Base-by-base conservation (phyloP, 805 yeast genomes). In the Danielozyma ontarioensis region DNA sequence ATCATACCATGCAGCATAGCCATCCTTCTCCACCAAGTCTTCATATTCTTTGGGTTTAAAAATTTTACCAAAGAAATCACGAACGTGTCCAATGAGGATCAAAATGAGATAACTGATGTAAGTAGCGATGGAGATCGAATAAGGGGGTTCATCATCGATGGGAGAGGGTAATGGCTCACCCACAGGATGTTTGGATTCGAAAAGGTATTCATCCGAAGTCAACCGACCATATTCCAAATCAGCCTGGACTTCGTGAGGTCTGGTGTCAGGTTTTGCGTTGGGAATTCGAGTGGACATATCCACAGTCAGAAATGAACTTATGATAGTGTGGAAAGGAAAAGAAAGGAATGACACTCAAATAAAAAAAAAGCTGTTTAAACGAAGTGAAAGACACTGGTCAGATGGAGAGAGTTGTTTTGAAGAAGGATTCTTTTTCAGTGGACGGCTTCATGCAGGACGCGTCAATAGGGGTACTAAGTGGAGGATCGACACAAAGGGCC, bases 1-100 rank as follows among this genome's bases (percentile, higher is more conserved):
- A 17, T 93, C 83, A 49, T 83, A 84, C 83, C 96, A 83, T 18
- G 99, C 97, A 22, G 98, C 97, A 50, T 85, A 79, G 2, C 98
- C 98, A 55, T 90, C 80, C 42, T 73, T 71, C 51, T 85, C 90
- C 33, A 81, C 59, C 37, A 89, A 68, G 43, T 82, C 83, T 26
- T 60, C 64, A 48, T 82, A 83, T 34, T 70, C 74, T 33, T 74
- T 71, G 13, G 84, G 83, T 52, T 72, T 74, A 59, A 89, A 83
- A 15, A 68, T 62, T 53, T 82, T 76, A 35, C 95, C 96, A 39
- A 87, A 72, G 57, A 80, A 90, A 62, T 93, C 99, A 46, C 88
- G 79, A 25, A 88, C 62, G 53, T 93, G 96, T 23, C 99, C 99
- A 39, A 87, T 73, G 25, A 88, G 76, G 44, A 93, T 85, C 48